Conservation (phyloP, 2,329 filamentous ascomycete genomes). For the Fusarium sp. region DNA sequence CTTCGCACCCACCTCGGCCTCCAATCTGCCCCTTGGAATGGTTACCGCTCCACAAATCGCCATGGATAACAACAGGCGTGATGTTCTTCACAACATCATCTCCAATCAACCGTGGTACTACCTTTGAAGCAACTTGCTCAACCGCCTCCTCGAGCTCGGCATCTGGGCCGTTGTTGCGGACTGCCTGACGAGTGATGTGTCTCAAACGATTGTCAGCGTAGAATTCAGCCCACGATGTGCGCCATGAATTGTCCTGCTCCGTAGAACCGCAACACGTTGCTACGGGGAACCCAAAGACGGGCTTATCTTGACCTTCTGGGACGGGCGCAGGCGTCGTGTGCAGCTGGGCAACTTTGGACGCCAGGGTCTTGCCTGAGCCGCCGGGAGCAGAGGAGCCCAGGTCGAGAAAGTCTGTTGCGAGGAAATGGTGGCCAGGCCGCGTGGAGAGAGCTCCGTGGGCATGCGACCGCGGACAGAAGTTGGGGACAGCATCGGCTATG, state of each 20-base stretch:
- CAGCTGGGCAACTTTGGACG: conserved; percentile 80
- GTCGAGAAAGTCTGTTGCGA: conserved; percentile 85
- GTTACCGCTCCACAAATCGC: conserved; percentile 95
- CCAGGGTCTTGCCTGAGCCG: conserved; percentile 70
- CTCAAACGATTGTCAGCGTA: conserved; percentile 82
- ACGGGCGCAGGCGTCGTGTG: conserved; percentile 81
- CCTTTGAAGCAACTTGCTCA: conserved; percentile 69
- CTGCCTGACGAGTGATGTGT: conserved; percentile 69
- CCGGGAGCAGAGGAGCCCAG: conserved; percentile 60
- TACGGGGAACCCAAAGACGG: conserved; percentile 85
- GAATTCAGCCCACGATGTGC: conserved; percentile 83
- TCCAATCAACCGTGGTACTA: conserved; percentile 83
- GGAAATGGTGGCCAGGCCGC: conserved; percentile 66
- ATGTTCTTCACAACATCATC: conserved; percentile 74
- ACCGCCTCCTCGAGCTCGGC: conserved; percentile 71
- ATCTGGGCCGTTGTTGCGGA: conserved; percentile 74
- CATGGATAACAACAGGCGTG: conserved; percentile 85
- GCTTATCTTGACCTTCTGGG: conserved; percentile 67
- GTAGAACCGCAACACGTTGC: conserved; percentile 90
- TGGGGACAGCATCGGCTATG: conserved; percentile 77
- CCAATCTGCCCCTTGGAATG: conserved; percentile 75
- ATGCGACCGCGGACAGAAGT: conserved; percentile 80
- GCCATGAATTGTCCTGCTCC: conserved; percentile 81
- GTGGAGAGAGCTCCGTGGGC: conserved; percentile 74
- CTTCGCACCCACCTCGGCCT: conserved; percentile 67